Evolutionary conservation across 805 yeast genomes (phyloP).

Genomic region (Ogataea nitratoaversa): DNA sequence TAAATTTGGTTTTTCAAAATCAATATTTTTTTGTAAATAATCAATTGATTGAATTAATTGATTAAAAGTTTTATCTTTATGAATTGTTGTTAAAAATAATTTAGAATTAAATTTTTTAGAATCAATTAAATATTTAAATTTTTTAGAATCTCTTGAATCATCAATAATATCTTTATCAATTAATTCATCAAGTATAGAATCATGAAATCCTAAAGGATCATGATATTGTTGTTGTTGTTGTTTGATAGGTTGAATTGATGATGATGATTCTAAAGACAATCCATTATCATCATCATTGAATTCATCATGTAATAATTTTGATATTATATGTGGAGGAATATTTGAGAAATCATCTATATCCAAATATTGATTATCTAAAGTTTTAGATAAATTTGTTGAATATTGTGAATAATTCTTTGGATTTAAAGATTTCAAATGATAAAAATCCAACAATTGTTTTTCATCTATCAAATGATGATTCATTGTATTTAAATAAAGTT

Average conservation of each 20-base stretch:
- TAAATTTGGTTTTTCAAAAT: slow-evolving; percentile 45
- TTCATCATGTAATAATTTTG: slow-evolving; percentile 21
- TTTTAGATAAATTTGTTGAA: slow-evolving; percentile 18
- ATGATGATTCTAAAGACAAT: not conserved
- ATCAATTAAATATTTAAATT: slow-evolving; percentile 44
- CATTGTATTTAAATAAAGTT: not conserved
- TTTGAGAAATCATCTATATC: slow-evolving; percentile 12
- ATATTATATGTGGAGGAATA: slow-evolving; percentile 24
- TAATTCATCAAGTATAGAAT: slow-evolving; percentile 40
- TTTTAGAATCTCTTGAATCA: slow-evolving; percentile 34
- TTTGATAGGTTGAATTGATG: slow-evolving; percentile 1
- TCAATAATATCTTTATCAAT: slow-evolving; percentile 37
- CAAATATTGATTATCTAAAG: too few relatives aligned
- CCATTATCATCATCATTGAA: slow-evolving; percentile 2
- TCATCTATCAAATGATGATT: slow-evolving; percentile 4
- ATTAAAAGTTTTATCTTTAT: slow-evolving; percentile 49
- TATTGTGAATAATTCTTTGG: slow-evolving; percentile 32
- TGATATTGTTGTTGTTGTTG: slow-evolving; percentile 3
- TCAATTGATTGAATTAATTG: slow-evolving; percentile 46
- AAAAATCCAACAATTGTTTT: slow-evolving; percentile 28
- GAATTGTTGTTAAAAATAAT: slow-evolving; percentile 50
- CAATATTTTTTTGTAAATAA: slow-evolving; percentile 45
- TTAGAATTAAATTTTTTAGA: slow-evolving; percentile 58
- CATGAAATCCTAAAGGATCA: slow-evolving; percentile 58
- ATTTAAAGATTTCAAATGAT: slow-evolving; percentile 39